Evolutionary conservation across 345 rosid genomes (phyloP), one percentile per base, ranked within the genome.

Genomic region (Eucalyptus cloeziana): DNA sequence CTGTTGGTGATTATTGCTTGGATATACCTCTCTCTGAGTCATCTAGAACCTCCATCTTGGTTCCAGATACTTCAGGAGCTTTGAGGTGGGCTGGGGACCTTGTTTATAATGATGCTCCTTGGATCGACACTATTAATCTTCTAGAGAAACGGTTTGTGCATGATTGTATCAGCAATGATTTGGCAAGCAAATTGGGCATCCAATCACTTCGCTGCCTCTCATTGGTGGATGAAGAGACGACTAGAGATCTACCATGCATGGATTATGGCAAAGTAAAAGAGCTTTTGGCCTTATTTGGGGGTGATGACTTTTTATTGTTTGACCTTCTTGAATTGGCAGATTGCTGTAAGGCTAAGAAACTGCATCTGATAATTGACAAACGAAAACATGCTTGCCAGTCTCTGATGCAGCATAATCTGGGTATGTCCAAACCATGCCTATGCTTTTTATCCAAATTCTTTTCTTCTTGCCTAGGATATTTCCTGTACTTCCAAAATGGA

Each of bases 301-400:
- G 94, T 94, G 94, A 91, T 91, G 97, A 96, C 64, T 94, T 96
- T 91, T 89, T 97, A 95, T 91, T 96, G 92, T 97, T 96, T 87
- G 99, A 97, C 92, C 95, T 97, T 90, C 97, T 97, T 91, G 99
- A 97, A 94, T 92, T 97, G 94, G 99, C 99, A 89, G 99, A 97
- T 93, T 95, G 99, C 92, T 96, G 98, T 93, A 94, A 93, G 92
- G 97, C 97, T 88, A 96, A 92, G 90, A 96, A 91, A 91, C 90
- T 97, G 86, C 98, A 96, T 93, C 86, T 97, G 87, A 91, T 96
- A 67, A 92, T 96, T 94, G 99, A 97, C 97, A 96, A 96, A 93
- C 95, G 99, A 93, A 93, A 96, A 91, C 99, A 97, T 91, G 93
- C 97, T 92, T 90, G 95, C 91, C 95, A 96, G 93, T 94, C 99